Percentiles rank a stretch among this genome's conserved stretches.
Evolutionary conservation across 2,329 filamentous ascomycete species (phyloP).

Genomic region (Pseudogymnoascus sp.): DNA sequence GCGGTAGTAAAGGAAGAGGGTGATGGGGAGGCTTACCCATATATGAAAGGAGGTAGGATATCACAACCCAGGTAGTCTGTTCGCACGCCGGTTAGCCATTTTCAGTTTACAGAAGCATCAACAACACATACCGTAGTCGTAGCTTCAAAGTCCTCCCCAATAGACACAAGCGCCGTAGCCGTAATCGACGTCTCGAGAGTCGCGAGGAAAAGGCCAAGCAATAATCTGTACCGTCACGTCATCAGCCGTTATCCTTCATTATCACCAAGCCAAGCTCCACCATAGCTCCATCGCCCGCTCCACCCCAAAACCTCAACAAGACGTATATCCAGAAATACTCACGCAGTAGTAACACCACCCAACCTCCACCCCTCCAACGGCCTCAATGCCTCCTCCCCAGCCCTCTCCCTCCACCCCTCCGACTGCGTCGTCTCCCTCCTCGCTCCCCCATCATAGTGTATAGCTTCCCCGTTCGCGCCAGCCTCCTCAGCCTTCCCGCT

Average conservation of each 20-base stretch:
- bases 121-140: neutral
- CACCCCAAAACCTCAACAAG: neutral
- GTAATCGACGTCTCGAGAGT: constrained; percentile 55
- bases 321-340: neutral
- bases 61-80: neutral
- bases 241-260: neutral
- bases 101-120: neutral
- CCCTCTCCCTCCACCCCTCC: neutral
- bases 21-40: neutral
- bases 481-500: neutral
- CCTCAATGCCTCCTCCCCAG: neutral
- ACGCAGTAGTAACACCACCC: neutral
- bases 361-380: neutral
- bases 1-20: neutral
- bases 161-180: constrained; percentile 49
- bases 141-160: constrained; percentile 41
- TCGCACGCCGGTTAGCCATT: neutral
- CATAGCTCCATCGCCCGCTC: neutral
- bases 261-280: neutral
- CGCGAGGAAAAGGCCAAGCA: constrained; percentile 49
- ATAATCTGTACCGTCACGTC: constrained; percentile 32
- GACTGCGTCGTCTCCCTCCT: neutral
- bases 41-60: neutral
- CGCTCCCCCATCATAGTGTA: neutral
- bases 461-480: neutral